These are phyloP conservation scores for Starmerella apicola DNA, from an alignment of 805 yeast species.

Conservation along the genomic window DNA sequence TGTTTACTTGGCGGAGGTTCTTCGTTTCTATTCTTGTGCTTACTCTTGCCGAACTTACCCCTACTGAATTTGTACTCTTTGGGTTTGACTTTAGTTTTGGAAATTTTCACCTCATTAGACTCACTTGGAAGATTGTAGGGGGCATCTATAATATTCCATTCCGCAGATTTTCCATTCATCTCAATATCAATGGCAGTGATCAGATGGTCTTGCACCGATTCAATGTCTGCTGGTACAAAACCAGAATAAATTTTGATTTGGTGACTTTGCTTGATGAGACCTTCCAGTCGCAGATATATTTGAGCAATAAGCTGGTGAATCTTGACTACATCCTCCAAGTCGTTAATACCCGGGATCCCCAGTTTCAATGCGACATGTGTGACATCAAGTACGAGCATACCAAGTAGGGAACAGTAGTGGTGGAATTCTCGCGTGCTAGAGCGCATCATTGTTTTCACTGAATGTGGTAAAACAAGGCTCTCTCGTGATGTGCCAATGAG, in stretches of 20 bases:
- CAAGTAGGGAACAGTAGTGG: constrained; percentile 23
- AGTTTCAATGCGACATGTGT: constrained; percentile 22
- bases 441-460: constrained; percentile 23
- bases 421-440: constrained; percentile 25
- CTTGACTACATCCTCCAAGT: constrained; percentile 17
- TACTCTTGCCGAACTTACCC: no score
- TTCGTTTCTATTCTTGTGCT: no score
- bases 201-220: constrained; percentile 21
- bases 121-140: no score
- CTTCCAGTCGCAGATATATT: constrained; percentile 22
- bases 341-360: constrained; percentile 20
- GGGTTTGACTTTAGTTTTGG: no score
- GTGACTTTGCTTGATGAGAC: constrained; percentile 17
- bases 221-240: constrained; percentile 16
- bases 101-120: no score
- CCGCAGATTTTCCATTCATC: constrained; percentile 27
- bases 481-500: constrained; percentile 16
- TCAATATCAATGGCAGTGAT: constrained; percentile 22
- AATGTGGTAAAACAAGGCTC: constrained; percentile 14
- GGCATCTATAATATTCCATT: constrained; percentile 27
- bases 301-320: constrained; percentile 25
- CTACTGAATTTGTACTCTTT: no score
- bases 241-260: constrained; percentile 19
- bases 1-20: no score
- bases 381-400: constrained; percentile 26